Percentiles rank a stretch among this genome's conserved stretches.
Conservation (phyloP, 1,284 basidiomycete species). For the Boletus albobrunnescens region DNA sequence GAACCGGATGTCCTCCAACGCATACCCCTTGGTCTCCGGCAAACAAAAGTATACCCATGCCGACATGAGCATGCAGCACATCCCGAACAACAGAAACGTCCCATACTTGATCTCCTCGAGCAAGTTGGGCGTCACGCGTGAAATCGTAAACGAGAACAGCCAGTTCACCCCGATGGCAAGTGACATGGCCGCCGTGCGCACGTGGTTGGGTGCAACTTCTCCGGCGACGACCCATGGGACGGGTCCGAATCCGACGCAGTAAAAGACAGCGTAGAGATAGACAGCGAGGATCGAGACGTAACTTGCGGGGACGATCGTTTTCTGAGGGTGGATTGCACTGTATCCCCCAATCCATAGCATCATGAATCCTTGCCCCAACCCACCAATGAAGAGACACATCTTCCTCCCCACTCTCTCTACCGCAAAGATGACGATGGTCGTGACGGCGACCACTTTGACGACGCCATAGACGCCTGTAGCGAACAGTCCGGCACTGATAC, state of each 20-base stretch:
- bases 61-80: slow-evolving; percentile 44
- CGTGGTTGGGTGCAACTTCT: slow-evolving; percentile 49
- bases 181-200: slow-evolving; percentile 42
- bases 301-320: slow-evolving; percentile 38
- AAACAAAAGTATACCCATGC: slow-evolving; percentile 43
- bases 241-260: slow-evolving; percentile 43
- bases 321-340: slow-evolving; percentile 37
- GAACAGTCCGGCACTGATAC: slow-evolving; percentile 48
- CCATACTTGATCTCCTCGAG: slow-evolving; percentile 46
- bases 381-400: slow-evolving; percentile 43
- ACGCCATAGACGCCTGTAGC: slow-evolving; percentile 62
- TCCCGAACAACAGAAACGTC: slow-evolving; percentile 50
- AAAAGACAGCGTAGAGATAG: slow-evolving; percentile 48
- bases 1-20: slow-evolving; percentile 45
- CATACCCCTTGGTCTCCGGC: slow-evolving; percentile 46
- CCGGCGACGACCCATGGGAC: slow-evolving; percentile 43
- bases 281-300: slow-evolving; percentile 49
- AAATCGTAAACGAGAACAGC: slow-evolving; percentile 47
- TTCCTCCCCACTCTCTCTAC: slow-evolving; percentile 46
- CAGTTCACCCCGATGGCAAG: slow-evolving; percentile 45
- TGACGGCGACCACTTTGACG: slow-evolving; percentile 49
- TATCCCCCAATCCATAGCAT: slow-evolving; percentile 53
- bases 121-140: slow-evolving; percentile 51
- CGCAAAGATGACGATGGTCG: slow-evolving; percentile 39
- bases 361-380: slow-evolving; percentile 41